Base-by-base conservation (phyloP, 176 grass and related monocot genomes). In the Musa troglodytarum region DNA sequence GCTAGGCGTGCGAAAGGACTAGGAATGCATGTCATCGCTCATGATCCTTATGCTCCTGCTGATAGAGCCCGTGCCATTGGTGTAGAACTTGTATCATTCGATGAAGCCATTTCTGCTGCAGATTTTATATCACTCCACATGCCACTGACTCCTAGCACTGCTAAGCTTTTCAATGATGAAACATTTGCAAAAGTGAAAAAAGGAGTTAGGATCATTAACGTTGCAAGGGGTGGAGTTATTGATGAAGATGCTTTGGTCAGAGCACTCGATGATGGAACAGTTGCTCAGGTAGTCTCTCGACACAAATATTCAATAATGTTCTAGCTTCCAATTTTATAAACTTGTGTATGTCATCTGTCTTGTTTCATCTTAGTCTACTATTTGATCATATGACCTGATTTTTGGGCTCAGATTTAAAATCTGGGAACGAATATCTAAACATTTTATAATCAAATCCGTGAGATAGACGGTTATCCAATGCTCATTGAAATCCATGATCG, bases 101-200 rank as follows among this genome's bases (percentile, higher is more conserved):
- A 73, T 54, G 51, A 73, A 73, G 70, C 70, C 11, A 73, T 73
- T 23, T 73, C 70, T 22, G 20, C 51, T 14, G 70, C 70, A 2
- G 70, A 73, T 17, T 73, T 73, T 50, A 53, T 73, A 53, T 73
- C 70, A 53, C 20, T 73, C 11, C 70, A 73, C 21, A 73, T 73
- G 70, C 70, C 70, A 52, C 51, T 73, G 20, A 73, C 70, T 73
- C 70, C 70, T 54, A 53, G 8, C 21, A 73, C 70, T 24, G 49
- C 70, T 9, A 73, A 73, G 51, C 8, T 73, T 53, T 53, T 73
- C n/a, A 73, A 73, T 25, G 70, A 73, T 54, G 70, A 73, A 25
- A 53, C 70, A 23, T 73, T 73, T 24, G 51, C 70, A 53, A 73
- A 73, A 51, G 53, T 73, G 70, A 73, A 73, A 53, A 73, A 73